Percentiles rank a stretch among this genome's conserved stretches.
These are phyloP conservation scores for Sporothrix globosa DNA, from an alignment of 2,329 filamentous ascomycete species.

Conservation along the genomic window DNA sequence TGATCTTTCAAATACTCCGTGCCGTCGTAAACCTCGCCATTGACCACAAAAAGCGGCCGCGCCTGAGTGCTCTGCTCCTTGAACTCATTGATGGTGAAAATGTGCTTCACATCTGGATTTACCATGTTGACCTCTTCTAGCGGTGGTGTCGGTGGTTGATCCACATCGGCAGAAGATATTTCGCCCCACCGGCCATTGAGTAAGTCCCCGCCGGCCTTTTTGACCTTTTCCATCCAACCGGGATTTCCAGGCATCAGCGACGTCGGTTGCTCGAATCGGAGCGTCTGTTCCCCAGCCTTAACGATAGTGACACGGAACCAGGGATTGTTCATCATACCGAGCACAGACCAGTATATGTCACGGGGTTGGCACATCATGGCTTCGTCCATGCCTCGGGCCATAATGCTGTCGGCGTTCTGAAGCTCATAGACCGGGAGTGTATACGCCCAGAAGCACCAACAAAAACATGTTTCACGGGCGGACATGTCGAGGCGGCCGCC, in stretches of 20 bases:
- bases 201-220: constrained; percentile 78
- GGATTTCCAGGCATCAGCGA: constrained; percentile 75
- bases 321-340: constrained; percentile 98
- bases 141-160: constrained; percentile 49
- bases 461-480: constrained; percentile 59
- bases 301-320: constrained; percentile 85
- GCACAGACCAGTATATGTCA: constrained; percentile 94
- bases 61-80: constrained; percentile 56
- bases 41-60: constrained; percentile 83
- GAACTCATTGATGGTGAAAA: constrained; percentile 72
- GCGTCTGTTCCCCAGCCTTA: constrained; percentile 58
- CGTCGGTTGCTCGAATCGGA: constrained; percentile 87
- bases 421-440: constrained; percentile 67
- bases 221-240: constrained; percentile 93
- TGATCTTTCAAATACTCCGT: constrained; percentile 78
- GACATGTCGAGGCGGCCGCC: constrained; percentile 82
- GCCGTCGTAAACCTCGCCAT: constrained; percentile 87
- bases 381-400: constrained; percentile 89
- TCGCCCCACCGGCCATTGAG: constrained; percentile 86
- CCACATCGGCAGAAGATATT: constrained; percentile 55
- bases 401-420: constrained; percentile 67
- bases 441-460: constrained; percentile 60
- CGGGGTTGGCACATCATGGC: constrained; percentile 82
- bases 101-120: constrained; percentile 57
- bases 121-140: constrained; percentile 76